A percentile compares a stretch with the other conserved stretches of the same genome.
Conservation (phyloP, 2,329 filamentous ascomycete species). For the Fusarium sp. region DNA sequence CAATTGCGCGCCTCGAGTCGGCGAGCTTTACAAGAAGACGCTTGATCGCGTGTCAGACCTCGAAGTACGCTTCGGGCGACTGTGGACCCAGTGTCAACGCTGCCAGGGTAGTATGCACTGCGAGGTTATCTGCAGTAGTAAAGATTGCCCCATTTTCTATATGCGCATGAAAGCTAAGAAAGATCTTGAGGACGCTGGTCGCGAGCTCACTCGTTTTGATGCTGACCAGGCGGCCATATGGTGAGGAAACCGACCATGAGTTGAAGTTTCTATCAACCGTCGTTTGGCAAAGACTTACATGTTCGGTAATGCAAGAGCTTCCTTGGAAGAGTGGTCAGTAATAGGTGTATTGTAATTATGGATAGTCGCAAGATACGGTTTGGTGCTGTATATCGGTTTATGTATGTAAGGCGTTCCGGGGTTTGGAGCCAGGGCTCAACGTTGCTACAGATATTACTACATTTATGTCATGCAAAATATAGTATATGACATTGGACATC, state of each 20-base stretch:
- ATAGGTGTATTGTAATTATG: constrained; percentile 26
- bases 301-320: neutral
- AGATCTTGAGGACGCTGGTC: constrained; percentile 94
- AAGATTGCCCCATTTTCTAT: constrained; percentile 99
- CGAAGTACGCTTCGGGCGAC: constrained; percentile 88
- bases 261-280: neutral
- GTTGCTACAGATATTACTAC: constrained; percentile 33
- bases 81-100: constrained; percentile 98
- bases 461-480: constrained; percentile 30
- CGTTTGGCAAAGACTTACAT: neutral
- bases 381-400: constrained; percentile 32
- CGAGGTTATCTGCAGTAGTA: constrained; percentile 95
- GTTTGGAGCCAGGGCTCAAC: constrained; percentile 24
- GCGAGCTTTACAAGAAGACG: constrained; percentile 93
- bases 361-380: constrained; percentile 25
- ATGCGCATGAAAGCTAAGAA: constrained; percentile 99
- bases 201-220: constrained; percentile 91
- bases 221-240: constrained; percentile 77
- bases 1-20: constrained; percentile 84
- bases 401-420: constrained; percentile 46
- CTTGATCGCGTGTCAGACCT: constrained; percentile 89
- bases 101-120: constrained; percentile 98
- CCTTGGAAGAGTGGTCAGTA: constrained; percentile 11
- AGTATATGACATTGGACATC: constrained; percentile 20
- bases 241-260: constrained; percentile 48